Evolutionary conservation across 306 rosid genomes (phyloP).

Genomic region (Quercus mongolica): DNA sequence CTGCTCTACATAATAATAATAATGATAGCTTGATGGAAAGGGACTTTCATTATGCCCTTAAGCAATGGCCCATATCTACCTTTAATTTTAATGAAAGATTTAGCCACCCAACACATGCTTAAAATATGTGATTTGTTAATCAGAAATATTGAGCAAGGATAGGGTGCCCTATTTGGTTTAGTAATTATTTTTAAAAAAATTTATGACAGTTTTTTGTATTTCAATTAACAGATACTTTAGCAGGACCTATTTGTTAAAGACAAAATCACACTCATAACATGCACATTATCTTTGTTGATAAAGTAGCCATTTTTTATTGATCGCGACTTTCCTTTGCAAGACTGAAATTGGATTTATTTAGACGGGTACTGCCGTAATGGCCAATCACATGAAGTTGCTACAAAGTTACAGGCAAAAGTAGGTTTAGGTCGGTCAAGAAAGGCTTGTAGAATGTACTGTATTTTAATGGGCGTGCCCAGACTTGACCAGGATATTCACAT

Average conservation of each 20-base stretch:
- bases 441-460: background rate
- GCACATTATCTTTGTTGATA: background rate
- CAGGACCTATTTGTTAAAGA: too few species aligned
- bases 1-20: constrained; percentile 11
- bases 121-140: too few species aligned
- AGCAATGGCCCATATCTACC: background rate
- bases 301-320: background rate
- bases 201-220: too few species aligned
- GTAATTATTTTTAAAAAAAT: too few species aligned
- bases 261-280: too few species aligned
- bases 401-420: background rate
- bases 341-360: background rate
- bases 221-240: too few species aligned
- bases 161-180: background rate
- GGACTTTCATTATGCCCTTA: background rate
- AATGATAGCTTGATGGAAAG: constrained; percentile 17
- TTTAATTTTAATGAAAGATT: background rate
- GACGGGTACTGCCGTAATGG: background rate
- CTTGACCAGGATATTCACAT: too few species aligned
- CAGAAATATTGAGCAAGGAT: background rate
- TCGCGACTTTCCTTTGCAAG: background rate
- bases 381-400: background rate
- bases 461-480: background rate
- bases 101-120: constrained; percentile 5
- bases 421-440: background rate